Base-by-base conservation (phyloP, 306 rosid genomes). In the Ormosia semicastrata region DNA sequence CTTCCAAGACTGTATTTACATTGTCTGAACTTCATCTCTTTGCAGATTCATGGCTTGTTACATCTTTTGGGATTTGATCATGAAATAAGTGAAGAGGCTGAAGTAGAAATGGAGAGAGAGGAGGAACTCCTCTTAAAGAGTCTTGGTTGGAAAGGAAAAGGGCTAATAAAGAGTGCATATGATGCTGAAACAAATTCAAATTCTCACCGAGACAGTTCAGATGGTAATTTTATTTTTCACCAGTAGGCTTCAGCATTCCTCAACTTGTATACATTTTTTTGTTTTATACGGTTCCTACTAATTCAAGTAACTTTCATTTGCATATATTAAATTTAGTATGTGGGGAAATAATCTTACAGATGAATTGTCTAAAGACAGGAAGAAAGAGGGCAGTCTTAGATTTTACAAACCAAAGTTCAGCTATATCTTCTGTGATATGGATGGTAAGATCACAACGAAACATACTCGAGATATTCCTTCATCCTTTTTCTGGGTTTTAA, bases 341-440 rank as follows among this genome's bases (percentile, higher is more conserved):
- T 73, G 60, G 81, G 71, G 57, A 83, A 75, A 86, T 82, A 77
- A 88, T 91, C 93, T 91, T 78, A 89, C 87, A 29, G 81, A 82
- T 86, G 86, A 86, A 79, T 85, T 90, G 88, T 90, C 86, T 88
- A 95, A 90, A 95, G 99, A 90, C 91, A 90, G 97, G 93, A 93
- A 85, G 86, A 92, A 88, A 92, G 98, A 92, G 87, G 94, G 93
- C 63, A 75, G 87, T 85, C 94, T 92, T 82, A 86, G 94, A 86
- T 90, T 92, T 85, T 92, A 90, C 83, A 87, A 88, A 75, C 97
- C 97, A 57, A 95, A 89, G 93, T 95, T 89, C 91, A 92, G 81
- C 85, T 89, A 93, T 81, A 87, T 95, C 80, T 95, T 95, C 90
- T 92, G 98, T 64, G 99, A 95, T 62, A 93, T 95, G 99, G 99